Evolutionary conservation across 257 asterid genomes (phyloP).

Genomic region (Apocynum venetum): DNA sequence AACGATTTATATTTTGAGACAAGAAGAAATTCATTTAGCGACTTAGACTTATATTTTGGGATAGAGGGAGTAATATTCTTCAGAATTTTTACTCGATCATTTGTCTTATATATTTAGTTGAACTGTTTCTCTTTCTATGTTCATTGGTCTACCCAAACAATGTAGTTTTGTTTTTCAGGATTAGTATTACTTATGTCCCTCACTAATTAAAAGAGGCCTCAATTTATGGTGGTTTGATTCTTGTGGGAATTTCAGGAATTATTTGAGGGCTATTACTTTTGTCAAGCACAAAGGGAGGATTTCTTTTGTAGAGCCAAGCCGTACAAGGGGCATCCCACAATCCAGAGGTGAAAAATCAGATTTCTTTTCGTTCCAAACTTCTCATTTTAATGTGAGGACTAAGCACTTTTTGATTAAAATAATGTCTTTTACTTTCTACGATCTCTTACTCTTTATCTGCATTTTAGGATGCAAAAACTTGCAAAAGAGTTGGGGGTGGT

Average conservation of each 20-base stretch:
- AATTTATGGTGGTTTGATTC: background rate
- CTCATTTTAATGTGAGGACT: background rate
- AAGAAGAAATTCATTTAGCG: too few relatives aligned
- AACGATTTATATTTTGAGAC: too few relatives aligned
- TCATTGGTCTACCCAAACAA: background rate
- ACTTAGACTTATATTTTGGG: too few relatives aligned
- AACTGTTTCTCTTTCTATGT: background rate
- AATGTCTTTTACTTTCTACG: background rate
- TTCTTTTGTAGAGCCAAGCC: conserved; percentile 85
- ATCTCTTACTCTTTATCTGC: background rate
- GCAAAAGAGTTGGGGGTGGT: conserved; percentile 92
- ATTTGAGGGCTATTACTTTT: conserved; percentile 93
- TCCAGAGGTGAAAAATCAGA: conserved; percentile 48
- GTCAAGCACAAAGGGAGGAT: conserved; percentile 96
- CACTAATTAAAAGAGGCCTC: background rate
- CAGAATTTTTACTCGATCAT: background rate
- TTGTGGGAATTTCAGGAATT: conserved; percentile 59
- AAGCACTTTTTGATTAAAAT: background rate
- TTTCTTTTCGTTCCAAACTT: conserved; percentile 10
- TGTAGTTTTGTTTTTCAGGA: background rate
- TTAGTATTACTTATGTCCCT: background rate
- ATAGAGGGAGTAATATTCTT: too few relatives aligned
- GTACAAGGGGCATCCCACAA: conserved; percentile 77
- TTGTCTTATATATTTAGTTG: background rate
- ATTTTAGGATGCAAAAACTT: conserved; percentile 79